A percentile compares a stretch with the other conserved stretches of the same genome.
phyloP scores from a whole-genome alignment of 225 moss, liverwort and hornwort species.

The Anthoceros angustus region DNA sequence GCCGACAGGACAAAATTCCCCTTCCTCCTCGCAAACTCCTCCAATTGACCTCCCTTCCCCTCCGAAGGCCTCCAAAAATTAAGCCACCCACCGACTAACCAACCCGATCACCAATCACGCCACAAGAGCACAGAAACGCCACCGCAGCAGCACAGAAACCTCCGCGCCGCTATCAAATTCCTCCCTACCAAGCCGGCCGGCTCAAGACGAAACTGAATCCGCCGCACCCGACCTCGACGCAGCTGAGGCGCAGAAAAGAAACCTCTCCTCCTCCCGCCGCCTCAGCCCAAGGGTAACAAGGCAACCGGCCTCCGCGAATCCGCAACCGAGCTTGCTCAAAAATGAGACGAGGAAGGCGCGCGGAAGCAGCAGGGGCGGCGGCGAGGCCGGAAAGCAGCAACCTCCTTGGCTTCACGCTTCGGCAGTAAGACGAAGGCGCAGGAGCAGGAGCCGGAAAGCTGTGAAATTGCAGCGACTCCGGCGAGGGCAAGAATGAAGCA shows the following conservation, averaged over 20 bases:
- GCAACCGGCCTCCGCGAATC: neutral
- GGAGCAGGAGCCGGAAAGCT: neutral
- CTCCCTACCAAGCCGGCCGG: too few relatives aligned
- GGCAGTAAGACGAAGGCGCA: neutral
- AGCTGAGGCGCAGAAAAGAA: neutral
- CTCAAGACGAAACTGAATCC: neutral
- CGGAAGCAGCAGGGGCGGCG: neutral
- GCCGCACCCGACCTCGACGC: neutral
- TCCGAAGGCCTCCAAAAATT: neutral
- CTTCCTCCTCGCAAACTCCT: neutral
- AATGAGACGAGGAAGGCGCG: neutral
- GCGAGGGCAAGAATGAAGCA: neutral
- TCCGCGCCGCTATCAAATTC: neutral
- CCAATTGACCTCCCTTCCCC: too few relatives aligned
- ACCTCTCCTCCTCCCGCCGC: neutral
- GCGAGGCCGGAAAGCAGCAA: neutral
- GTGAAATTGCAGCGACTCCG: neutral
- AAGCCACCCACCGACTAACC: neutral
- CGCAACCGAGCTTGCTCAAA: neutral
- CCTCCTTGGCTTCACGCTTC: neutral
- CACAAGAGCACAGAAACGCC: neutral
- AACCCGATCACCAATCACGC: neutral
- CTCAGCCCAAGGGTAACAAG: neutral
- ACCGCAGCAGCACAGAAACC: neutral
- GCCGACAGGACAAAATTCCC: neutral